phyloP scores from a whole-genome alignment of 73 alveolate species.

The Paramecium pentaurelia region DNA sequence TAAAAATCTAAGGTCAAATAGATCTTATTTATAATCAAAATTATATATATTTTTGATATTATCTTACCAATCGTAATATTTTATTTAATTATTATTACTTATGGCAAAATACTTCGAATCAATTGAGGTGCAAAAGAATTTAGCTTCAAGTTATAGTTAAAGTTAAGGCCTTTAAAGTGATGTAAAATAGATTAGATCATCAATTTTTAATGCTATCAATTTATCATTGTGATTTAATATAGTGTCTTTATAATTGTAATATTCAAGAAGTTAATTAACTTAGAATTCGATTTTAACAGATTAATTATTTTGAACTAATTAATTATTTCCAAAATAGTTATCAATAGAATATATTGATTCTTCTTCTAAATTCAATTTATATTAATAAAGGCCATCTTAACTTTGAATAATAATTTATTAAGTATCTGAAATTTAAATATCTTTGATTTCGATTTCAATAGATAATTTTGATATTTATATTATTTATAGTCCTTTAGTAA shows the following conservation, averaged over 20 bases:
- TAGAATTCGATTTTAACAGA: too few species aligned
- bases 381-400: background rate
- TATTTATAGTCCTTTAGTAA: background rate
- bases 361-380: too few species aligned
- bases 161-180: background rate
- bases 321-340: too few species aligned
- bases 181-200: too few species aligned
- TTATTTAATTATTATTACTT: too few species aligned
- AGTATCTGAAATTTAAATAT: too few species aligned
- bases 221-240: background rate
- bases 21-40: too few species aligned
- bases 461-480: background rate
- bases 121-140: background rate
- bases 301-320: too few species aligned
- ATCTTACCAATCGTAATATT: background rate
- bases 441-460: background rate
- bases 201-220: background rate
- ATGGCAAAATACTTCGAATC: background rate
- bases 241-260: too few species aligned
- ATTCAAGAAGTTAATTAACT: too few species aligned
- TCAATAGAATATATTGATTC: too few species aligned
- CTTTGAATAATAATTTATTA: background rate
- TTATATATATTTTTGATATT: background rate
- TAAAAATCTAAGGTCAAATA: too few species aligned
- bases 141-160: background rate